These are phyloP conservation scores for Chenopodium berlandieri DNA, from an alignment of 148 eudicot genomes.

Conservation along the genomic window DNA sequence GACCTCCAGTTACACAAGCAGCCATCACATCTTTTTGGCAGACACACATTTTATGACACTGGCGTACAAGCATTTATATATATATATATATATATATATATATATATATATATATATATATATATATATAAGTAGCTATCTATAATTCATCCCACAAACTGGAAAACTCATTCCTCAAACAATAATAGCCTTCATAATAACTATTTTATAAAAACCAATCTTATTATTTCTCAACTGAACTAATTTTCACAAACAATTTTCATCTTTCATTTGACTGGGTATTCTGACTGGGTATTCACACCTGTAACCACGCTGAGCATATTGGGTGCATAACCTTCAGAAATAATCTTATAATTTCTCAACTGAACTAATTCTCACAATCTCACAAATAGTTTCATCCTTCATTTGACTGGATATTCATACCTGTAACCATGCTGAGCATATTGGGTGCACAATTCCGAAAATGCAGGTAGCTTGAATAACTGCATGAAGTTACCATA, in stretches of 20 bases:
- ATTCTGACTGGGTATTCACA: slow-evolving; percentile 15
- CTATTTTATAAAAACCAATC: neutral
- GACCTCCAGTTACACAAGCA: neutral
- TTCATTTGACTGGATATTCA: neutral
- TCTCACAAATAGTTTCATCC: neutral
- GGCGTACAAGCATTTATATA: neutral
- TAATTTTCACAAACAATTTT: neutral
- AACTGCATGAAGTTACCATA: slow-evolving; percentile 50
- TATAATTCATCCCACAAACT: neutral
- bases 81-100: no score
- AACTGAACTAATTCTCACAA: neutral
- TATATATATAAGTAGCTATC: neutral
- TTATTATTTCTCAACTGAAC: neutral
- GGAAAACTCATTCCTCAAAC: neutral
- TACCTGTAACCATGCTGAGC: slow-evolving; percentile 84
- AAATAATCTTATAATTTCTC: neutral
- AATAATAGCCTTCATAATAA: neutral
- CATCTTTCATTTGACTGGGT: neutral
- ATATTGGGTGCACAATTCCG: slow-evolving; percentile 62
- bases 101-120: no score
- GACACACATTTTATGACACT: neutral
- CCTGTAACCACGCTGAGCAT: slow-evolving; percentile 83
- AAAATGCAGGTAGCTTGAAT: slow-evolving; percentile 66
- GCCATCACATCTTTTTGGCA: neutral
- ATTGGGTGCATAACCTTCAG: slow-evolving; percentile 35